Base-by-base conservation (phyloP, 2,329 filamentous ascomycete genomes). In the Pseudocercospora pini-densiflorae region DNA sequence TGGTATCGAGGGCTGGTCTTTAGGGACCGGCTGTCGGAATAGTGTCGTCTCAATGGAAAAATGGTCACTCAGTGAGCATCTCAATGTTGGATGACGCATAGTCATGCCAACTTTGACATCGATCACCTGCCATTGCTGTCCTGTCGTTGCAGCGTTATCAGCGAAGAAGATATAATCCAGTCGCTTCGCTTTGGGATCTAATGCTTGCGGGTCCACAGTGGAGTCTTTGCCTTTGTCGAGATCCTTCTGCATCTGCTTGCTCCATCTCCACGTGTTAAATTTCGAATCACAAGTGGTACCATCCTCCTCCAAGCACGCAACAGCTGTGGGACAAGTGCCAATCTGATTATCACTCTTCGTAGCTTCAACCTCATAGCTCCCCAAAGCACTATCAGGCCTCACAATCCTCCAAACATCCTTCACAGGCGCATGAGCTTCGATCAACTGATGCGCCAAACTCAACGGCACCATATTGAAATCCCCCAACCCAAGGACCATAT, bases 401-500 rank as follows among this genome's bases (percentile, higher is more conserved):
- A 96, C 79, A 31, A 92, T 85, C 62, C 91, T 88, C 95, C 95
- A 99, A 23, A 89, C 88, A 77, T 99, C 95, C 53, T 86, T 86
- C 29, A 97, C 90, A 14, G 90, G 90, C 9, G 90, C 88, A 75
- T 93, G 90, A 3, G 89, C 88, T 64, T 90, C 92, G 72, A 99
- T 90, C 70, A 98, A 85, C 62, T 89, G 87, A 81, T 98, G 92
- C 33, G 92, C 90, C 68, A 97, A 87, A 27, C 92, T 96, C 47
- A 90, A 80, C 0, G 95, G 95, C n/a, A 93, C 83, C 91, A 97
- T 97, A 81, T 98, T 98, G 82, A 98, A 97, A 81, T 98, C 95
- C 27, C 95, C 95, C 62, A 97, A 82, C 5, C 90, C 94, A 51
- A 98, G 83, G 60, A 94, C 93, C 31, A 98, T 84, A 77, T 94